Base-by-base conservation (phyloP, 345 rosid species). In the Anacardium occidentale region DNA sequence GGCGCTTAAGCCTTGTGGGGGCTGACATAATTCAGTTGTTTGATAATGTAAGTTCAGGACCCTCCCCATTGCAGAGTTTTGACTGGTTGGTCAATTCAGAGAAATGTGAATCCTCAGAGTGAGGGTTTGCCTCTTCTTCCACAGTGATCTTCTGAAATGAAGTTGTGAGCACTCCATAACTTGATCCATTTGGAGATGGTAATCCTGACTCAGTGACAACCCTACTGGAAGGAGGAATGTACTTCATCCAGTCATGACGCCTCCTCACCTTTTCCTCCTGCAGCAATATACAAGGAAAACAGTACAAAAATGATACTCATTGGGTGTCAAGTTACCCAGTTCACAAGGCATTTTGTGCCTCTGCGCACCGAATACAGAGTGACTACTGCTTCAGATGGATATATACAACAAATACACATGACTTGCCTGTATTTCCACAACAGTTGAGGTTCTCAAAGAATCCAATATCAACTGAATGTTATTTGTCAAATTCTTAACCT, bases 361-460 rank as follows among this genome's bases (percentile, higher is more conserved):
- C 51, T 29, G 2, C 17, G 40, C 21, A 20, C 51, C 40, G 17
- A 67, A n/a, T 42, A 12, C 3, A 59, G 29, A 62, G 11, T 42
- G 12, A 40, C 25, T 44, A 7, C 34, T 60, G 47, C 62, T 37
- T 20, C 32, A 48, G 32, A 32, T 21, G 21, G 44, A 21, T 32
- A 17, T 7, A 53, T 18, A n/a, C 29, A 17, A 10, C 10, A 8
- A 57, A 70, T 18, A 45, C 18, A 58, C n/a, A 12, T 11, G 26
- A 24, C 12, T 61, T 84, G 90, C 98, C 88, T 90, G 82, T 65
- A 90, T 82, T 84, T 92, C 98, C 57, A 92, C 90, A 47, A 89
- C 26, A 15, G 79, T 54, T 64, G 98, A 92, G 63, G 73, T 75
- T 75, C 82, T 77, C 80, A 92, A 72, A 55, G 88, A 87, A 51